Conservation (phyloP, 1,284 basidiomycete species). For the Trametes pubescens region DNA sequence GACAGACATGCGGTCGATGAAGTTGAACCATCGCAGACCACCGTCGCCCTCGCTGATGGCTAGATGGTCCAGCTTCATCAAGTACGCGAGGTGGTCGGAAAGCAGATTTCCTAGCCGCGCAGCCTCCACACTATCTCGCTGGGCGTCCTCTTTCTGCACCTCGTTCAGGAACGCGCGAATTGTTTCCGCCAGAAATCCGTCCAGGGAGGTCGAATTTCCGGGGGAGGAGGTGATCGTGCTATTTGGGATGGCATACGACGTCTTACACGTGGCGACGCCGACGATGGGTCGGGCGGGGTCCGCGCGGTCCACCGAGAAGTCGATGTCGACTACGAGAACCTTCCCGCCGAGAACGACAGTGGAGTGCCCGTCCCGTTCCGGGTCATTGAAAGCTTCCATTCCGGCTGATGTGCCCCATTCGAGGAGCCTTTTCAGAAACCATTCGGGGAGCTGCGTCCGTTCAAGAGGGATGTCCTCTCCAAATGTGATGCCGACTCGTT, state of each 20-base stretch:
- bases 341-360: slow-evolving; percentile 76
- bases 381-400: slow-evolving; percentile 77
- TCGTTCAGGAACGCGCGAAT: slow-evolving; percentile 65
- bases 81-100: slow-evolving; percentile 66
- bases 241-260: slow-evolving; percentile 72
- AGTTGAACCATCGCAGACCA: slow-evolving; percentile 78
- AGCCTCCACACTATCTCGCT: slow-evolving; percentile 58
- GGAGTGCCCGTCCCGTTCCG: slow-evolving; percentile 55
- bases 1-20: slow-evolving; percentile 61
- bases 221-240: slow-evolving; percentile 48
- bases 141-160: slow-evolving; percentile 63
- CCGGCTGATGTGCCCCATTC: slow-evolving; percentile 67
- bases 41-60: slow-evolving; percentile 64
- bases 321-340: slow-evolving; percentile 78
- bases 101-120: slow-evolving; percentile 56
- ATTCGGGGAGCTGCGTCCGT: slow-evolving; percentile 51
- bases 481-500: slow-evolving; percentile 55
- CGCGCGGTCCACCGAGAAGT: slow-evolving; percentile 57
- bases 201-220: slow-evolving; percentile 64
- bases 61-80: slow-evolving; percentile 74
- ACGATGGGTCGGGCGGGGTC: slow-evolving; percentile 50
- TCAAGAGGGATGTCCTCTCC: slow-evolving; percentile 70
- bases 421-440: slow-evolving; percentile 64
- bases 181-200: slow-evolving; percentile 63
- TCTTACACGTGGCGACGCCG: slow-evolving; percentile 65